A percentile compares a stretch with the other conserved stretches of the same genome.
Evolutionary conservation across 2,329 filamentous ascomycete genomes (phyloP).

Genomic region (Cercospora sojina): DNA sequence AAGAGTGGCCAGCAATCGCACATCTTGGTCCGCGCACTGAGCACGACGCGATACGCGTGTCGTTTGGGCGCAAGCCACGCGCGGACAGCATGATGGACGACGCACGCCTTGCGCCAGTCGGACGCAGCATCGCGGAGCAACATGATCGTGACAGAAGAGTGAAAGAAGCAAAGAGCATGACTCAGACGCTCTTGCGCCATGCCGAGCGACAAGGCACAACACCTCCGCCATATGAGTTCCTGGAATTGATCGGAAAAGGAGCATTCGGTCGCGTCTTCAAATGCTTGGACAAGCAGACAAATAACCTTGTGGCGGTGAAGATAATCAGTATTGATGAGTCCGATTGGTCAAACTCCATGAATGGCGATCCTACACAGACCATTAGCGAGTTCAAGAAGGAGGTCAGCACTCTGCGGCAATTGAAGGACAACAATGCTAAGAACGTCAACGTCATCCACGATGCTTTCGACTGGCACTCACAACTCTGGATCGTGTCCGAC

Average conservation of each 20-base stretch:
- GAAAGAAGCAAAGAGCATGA: slow-evolving; percentile 70
- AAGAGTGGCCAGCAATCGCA: not conserved
- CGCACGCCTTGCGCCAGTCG: slow-evolving; percentile 31
- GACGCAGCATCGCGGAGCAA: slow-evolving; percentile 23
- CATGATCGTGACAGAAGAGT: slow-evolving; percentile 36
- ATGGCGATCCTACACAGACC: slow-evolving; percentile 57
- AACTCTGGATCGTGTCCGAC: slow-evolving; percentile 86
- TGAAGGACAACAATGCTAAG: slow-evolving; percentile 70
- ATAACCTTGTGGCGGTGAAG: slow-evolving; percentile 68
- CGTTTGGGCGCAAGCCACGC: not conserved
- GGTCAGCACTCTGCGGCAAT: slow-evolving; percentile 65
- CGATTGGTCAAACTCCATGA: slow-evolving; percentile 55
- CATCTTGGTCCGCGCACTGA: not conserved
- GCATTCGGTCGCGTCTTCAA: slow-evolving; percentile 74
- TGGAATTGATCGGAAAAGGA: slow-evolving; percentile 73
- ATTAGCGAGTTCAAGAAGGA: slow-evolving; percentile 59
- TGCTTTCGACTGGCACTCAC: slow-evolving; percentile 71
- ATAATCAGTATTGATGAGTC: slow-evolving; percentile 81
- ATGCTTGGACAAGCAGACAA: slow-evolving; percentile 47
- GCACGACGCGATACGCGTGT: not conserved
- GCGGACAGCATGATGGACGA: slow-evolving; percentile 31
- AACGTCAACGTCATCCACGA: slow-evolving; percentile 83
- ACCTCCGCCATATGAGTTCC: slow-evolving; percentile 65
- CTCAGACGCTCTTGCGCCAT: slow-evolving; percentile 61
- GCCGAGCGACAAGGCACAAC: slow-evolving; percentile 60